A percentile compares a stretch with the other conserved stretches of the same genome.
Evolutionary conservation across 139 green algal species (phyloP).

Genomic region (Klebsormidium nitens): DNA sequence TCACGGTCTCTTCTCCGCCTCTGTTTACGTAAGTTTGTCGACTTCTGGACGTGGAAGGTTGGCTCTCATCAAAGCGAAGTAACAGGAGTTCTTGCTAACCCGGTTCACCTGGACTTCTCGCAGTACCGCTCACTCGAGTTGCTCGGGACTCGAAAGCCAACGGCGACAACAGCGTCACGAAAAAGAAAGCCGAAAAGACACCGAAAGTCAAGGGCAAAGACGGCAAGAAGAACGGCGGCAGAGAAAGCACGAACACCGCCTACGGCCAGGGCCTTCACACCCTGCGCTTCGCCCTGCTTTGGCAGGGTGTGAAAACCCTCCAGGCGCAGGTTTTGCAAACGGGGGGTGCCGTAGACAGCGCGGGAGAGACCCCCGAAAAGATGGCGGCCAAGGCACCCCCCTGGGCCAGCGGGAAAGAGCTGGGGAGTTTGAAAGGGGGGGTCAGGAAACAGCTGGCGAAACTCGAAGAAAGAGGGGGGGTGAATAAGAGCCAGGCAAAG

Average conservation of each 20-base stretch:
- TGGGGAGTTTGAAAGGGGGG: background rate
- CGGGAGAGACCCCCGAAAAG: no score
- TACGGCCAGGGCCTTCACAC: background rate
- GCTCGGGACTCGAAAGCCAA: no score
- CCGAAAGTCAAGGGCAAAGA: background rate
- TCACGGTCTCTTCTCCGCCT: no score
- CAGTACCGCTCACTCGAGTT: no score
- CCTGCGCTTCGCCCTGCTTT: no score
- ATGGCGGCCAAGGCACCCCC: constrained; percentile 4
- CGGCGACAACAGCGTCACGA: no score
- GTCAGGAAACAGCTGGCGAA: background rate
- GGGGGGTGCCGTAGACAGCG: background rate
- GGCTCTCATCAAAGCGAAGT: no score
- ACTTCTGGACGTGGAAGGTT: no score
- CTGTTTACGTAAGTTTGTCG: no score
- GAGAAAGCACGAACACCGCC: background rate
- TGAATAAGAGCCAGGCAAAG: constrained; percentile 39
- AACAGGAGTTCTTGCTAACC: no score
- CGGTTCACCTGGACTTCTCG: no score
- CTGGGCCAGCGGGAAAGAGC: background rate
- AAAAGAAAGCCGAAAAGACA: background rate
- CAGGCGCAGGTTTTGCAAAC: background rate
- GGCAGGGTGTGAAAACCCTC: no score
- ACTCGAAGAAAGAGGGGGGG: constrained; percentile 2
- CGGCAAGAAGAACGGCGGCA: background rate